Conservation (phyloP, 805 yeast genomes). For the Tetrapisispora arboricola region DNA sequence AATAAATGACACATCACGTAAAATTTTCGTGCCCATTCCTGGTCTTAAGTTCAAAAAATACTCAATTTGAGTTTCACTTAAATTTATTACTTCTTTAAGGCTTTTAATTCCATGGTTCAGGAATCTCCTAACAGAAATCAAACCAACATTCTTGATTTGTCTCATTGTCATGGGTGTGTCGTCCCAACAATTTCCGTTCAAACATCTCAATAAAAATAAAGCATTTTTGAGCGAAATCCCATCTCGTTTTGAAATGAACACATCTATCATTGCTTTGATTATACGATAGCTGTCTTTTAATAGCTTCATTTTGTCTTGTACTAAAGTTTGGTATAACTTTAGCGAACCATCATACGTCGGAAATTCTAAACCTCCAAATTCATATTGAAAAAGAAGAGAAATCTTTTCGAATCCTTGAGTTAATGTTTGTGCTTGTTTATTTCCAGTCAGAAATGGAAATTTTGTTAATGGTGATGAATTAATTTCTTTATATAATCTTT, state of each 20-base stretch:
- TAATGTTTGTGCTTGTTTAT: constrained; percentile 18
- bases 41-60: constrained; percentile 32
- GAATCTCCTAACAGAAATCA: constrained; percentile 32
- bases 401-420: constrained; percentile 31
- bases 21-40: constrained; percentile 33
- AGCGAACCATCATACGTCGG: constrained; percentile 36
- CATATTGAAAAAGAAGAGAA: constrained; percentile 37
- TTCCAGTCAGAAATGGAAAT: constrained; percentile 29
- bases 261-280: constrained; percentile 36
- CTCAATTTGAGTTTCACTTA: constrained; percentile 32
- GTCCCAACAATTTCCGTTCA: constrained; percentile 43
- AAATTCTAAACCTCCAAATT: constrained; percentile 39
- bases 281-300: constrained; percentile 37
- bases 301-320: constrained; percentile 36
- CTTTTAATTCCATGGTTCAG: constrained; percentile 27
- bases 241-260: constrained; percentile 34
- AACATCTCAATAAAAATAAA: constrained; percentile 32
- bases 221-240: constrained; percentile 33
- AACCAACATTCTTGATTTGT: constrained; percentile 40
- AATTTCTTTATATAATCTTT: constrained; percentile 35
- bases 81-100: constrained; percentile 24
- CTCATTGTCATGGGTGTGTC: constrained; percentile 34
- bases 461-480: constrained; percentile 32
- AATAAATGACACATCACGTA: constrained; percentile 25
- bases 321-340: constrained; percentile 32